These are phyloP conservation scores for Schwanniomyces etchellsii DNA, from an alignment of 1,139 yeast species.

Conservation along the genomic window DNA sequence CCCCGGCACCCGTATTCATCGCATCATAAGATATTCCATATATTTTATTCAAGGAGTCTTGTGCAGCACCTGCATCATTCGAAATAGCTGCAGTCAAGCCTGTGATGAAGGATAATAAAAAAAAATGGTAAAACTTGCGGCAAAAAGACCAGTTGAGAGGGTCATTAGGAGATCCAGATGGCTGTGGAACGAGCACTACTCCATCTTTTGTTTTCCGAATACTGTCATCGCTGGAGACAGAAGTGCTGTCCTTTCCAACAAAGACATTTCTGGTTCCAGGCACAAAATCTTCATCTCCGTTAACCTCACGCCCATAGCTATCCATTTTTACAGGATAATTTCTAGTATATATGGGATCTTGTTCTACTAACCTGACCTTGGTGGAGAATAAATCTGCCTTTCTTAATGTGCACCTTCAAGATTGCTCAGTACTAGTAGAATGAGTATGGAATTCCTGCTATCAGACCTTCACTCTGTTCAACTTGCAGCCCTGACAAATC, in stretches of 20 bases:
- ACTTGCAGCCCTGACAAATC: too few relatives aligned
- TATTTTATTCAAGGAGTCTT: constrained; percentile 59
- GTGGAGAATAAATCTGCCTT: too few relatives aligned
- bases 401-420: too few relatives aligned
- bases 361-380: too few relatives aligned
- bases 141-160: constrained; percentile 42
- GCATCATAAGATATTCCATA: constrained; percentile 66
- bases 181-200: constrained; percentile 37
- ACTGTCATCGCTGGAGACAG: constrained; percentile 12
- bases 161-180: constrained; percentile 43
- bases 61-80: constrained; percentile 78
- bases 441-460: too few relatives aligned
- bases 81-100: constrained; percentile 83
- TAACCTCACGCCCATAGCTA: too few relatives aligned
- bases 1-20: constrained; percentile 84
- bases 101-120: constrained; percentile 61
- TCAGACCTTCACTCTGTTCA: too few relatives aligned
- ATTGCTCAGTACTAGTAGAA: too few relatives aligned
- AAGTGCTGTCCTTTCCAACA: constrained; percentile 27
- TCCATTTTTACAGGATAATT: too few relatives aligned
- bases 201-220: constrained; percentile 22
- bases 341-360: too few relatives aligned
- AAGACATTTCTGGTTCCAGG: constrained; percentile 61
- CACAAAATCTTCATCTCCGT: constrained; percentile 40
- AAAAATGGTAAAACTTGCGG: constrained; percentile 58